phyloP scores from a whole-genome alignment of 805 yeast genomes.

The Candida ficus region DNA sequence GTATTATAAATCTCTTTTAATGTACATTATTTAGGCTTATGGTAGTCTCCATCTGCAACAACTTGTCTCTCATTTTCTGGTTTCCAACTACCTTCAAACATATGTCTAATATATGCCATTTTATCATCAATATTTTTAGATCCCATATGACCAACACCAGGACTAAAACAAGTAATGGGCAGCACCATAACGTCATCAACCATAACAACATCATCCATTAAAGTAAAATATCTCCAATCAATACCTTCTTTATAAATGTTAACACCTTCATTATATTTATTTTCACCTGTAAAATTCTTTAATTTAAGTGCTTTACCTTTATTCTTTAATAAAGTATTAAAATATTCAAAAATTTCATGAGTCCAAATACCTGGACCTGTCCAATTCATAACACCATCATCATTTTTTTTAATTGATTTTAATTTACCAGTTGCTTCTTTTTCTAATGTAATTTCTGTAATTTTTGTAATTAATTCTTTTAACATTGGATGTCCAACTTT shows the following conservation, averaged over 20 bases:
- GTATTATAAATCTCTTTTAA: conserved; percentile 11
- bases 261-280: conserved; percentile 28
- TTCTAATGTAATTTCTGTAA: conserved; percentile 68
- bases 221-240: conserved; percentile 61
- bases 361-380: conserved; percentile 97
- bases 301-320: conserved; percentile 4
- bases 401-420: conserved; percentile 54
- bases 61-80: conserved; percentile 15
- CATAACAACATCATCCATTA: conserved; percentile 47
- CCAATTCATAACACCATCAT: conserved; percentile 86
- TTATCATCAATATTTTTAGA: conserved; percentile 37
- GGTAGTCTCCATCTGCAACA: not conserved
- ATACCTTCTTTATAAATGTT: conserved; percentile 30
- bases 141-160: conserved; percentile 70
- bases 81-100: conserved; percentile 67
- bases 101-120: conserved; percentile 56
- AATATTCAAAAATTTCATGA: conserved; percentile 73
- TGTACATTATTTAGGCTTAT: not conserved
- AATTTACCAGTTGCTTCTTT: conserved; percentile 45
- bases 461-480: conserved; percentile 71
- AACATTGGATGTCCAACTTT: conserved; percentile 90
- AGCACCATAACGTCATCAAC: conserved; percentile 66
- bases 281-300: conserved; percentile 15
- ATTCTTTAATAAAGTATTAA: conserved; percentile 43
- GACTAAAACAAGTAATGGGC: conserved; percentile 67